Evolutionary conservation across 306 rosid genomes (phyloP), one percentile per base, ranked within the genome.

Genomic region (Lotus japonicus): DNA sequence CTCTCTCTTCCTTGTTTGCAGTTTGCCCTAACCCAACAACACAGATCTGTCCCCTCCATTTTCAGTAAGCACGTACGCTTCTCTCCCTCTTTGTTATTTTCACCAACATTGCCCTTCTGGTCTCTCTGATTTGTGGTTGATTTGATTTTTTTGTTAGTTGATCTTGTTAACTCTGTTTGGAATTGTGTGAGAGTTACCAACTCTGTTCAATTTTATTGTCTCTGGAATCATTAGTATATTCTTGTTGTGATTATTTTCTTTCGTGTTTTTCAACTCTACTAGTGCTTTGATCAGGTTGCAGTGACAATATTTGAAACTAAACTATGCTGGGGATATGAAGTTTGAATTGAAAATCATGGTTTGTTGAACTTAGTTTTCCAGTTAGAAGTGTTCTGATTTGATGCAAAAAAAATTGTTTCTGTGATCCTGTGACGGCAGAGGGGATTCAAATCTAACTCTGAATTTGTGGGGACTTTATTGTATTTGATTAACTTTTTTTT

Each of bases 11-110:
- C 33, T 11, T 64, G 14, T 54, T 48, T 55, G n/a, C 52, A 7
- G 45, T 31, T 41, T 62, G 72, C 67, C 72, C 77, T 45, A 77
- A 54, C 12, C 74, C 3, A 11, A 56, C 9, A 31, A 33, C 35
- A 4, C 54, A 63, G 72, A 69, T 77, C 81, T 70, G 11, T 70
- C 55, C 19, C 60, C 72, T 54, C 66, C 76, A 19, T 77, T 77
- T 70, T 18, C 76, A 14, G 81, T 70, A 77, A 70, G 72, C 54
- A 4, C 19, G 46, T n/a, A n/a, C 26, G 1, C 13, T 58, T 18
- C 11, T 36, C 39, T 49, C 64, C 4, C 43, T 16, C 43, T 19
- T 0, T 38, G 19, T 18, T 7, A n/a, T 18, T 46, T 9, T 18
- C 31, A 43, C 51, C 64, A 26, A 23, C 19, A 16, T 36, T 52